phyloP scores from a whole-genome alignment of 2,329 filamentous ascomycete genomes.

The Emericellopsis cladophorae region DNA sequence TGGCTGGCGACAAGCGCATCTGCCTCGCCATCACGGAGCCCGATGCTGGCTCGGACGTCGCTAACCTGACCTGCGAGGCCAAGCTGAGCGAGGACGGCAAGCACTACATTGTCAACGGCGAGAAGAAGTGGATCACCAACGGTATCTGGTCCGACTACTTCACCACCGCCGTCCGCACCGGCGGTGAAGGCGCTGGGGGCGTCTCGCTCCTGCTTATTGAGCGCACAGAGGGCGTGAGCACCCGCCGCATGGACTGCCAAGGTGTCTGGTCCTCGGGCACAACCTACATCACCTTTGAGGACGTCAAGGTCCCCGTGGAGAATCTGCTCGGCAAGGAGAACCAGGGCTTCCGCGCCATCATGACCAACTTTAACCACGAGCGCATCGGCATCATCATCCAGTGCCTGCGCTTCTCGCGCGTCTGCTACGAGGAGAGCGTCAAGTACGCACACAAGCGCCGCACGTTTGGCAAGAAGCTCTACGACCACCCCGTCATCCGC shows the following conservation, averaged over 20 bases:
- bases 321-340: slow-evolving; percentile 97
- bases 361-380: slow-evolving; percentile 99
- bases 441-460: slow-evolving; percentile 96
- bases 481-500: slow-evolving; percentile 93
- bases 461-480: slow-evolving; percentile 93
- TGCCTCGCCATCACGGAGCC: slow-evolving; percentile 96
- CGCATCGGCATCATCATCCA: slow-evolving; percentile 98
- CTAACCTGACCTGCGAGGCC: slow-evolving; percentile 89
- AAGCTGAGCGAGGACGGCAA: slow-evolving; percentile 93
- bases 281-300: slow-evolving; percentile 96
- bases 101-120: slow-evolving; percentile 97
- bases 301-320: slow-evolving; percentile 98
- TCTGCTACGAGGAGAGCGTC: slow-evolving; percentile 93
- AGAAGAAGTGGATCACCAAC: slow-evolving; percentile 99
- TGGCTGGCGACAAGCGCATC: slow-evolving; percentile 90
- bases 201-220: slow-evolving; percentile 87
- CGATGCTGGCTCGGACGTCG: slow-evolving; percentile 89
- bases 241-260: slow-evolving; percentile 95
- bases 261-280: slow-evolving; percentile 93
- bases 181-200: slow-evolving; percentile 81
- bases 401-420: slow-evolving; percentile 84
- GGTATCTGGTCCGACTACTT: slow-evolving; percentile 78
- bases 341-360: slow-evolving; percentile 96
- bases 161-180: slow-evolving; percentile 89
- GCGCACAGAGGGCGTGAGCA: slow-evolving; percentile 78